phyloP scores from a whole-genome alignment of 2,329 filamentous ascomycete species.

The Colletotrichum phormii region DNA sequence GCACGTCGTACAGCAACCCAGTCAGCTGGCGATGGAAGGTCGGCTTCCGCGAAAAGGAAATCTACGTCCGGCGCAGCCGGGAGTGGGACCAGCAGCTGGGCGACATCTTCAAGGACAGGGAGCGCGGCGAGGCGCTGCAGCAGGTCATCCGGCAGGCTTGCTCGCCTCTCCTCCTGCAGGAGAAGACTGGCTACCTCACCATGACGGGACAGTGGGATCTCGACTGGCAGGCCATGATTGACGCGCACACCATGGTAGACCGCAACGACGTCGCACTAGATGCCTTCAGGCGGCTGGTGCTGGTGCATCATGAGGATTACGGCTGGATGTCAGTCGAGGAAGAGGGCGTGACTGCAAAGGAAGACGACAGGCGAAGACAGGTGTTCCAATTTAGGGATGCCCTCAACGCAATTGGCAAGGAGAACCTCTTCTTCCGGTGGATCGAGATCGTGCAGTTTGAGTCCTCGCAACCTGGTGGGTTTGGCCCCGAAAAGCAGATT shows the following conservation, averaged over 20 bases:
- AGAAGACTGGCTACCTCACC: conserved; percentile 89
- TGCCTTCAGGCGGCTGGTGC: conserved; percentile 77
- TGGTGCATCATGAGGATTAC: conserved; percentile 75
- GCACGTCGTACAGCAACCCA: conserved; percentile 69
- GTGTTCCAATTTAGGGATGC: conserved; percentile 85
- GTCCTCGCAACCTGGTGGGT: conserved; percentile 81
- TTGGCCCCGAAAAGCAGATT: conserved; percentile 79
- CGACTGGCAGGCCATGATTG: conserved; percentile 85
- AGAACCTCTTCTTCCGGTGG: conserved; percentile 91
- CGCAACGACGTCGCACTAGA: conserved; percentile 69
- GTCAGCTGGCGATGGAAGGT: conserved; percentile 78
- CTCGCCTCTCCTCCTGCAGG: conserved; percentile 71
- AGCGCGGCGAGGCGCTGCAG: conserved; percentile 69
- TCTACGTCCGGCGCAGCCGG: conserved; percentile 83
- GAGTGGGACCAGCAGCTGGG: conserved; percentile 74
- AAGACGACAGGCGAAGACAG: conserved; percentile 76
- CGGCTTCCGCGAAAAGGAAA: conserved; percentile 83
- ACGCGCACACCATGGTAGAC: conserved; percentile 77
- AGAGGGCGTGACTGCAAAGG: conserved; percentile 57
- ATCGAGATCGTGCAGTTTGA: conserved; percentile 93
- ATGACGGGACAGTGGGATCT: conserved; percentile 89
- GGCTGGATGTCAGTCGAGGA: conserved; percentile 79
- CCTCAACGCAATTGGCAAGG: conserved; percentile 81
- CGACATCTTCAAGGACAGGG: conserved; percentile 63
- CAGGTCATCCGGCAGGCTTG: conserved; percentile 76